A percentile compares a stretch with the other conserved stretches of the same genome.
Evolutionary conservation across 345 rosid species (phyloP).

Genomic region (Toxicodendron radicans): DNA sequence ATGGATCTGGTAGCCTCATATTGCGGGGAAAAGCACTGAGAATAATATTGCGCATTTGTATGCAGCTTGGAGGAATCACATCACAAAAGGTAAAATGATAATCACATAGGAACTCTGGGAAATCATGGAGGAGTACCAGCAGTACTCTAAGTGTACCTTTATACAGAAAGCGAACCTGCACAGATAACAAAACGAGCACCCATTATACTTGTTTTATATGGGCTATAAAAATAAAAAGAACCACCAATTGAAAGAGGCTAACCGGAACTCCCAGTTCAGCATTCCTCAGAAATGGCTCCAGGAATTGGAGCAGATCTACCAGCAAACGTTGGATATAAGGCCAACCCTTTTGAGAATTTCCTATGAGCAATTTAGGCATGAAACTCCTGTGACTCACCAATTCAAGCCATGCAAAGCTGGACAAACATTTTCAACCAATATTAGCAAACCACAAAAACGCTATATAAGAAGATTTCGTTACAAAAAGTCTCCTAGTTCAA

Average conservation of each 20-base stretch:
- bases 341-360: slow-evolving; percentile 94
- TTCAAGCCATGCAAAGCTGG: slow-evolving; percentile 98
- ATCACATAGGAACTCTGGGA: slow-evolving; percentile 96
- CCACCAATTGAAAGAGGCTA: slow-evolving; percentile 30
- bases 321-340: slow-evolving; percentile 83
- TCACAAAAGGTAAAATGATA: slow-evolving; percentile 97
- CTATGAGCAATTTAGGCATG: slow-evolving; percentile 91
- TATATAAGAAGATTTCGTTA: not conserved
- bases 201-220: slow-evolving; percentile 3
- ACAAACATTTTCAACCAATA: slow-evolving; percentile 21
- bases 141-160: slow-evolving; percentile 93
- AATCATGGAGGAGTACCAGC: slow-evolving; percentile 95
- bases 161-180: slow-evolving; percentile 77
- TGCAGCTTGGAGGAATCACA: slow-evolving; percentile 98
- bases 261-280: slow-evolving; percentile 85
- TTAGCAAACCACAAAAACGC: slow-evolving; percentile 6
- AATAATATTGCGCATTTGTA: slow-evolving; percentile 95
- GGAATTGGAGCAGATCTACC: slow-evolving; percentile 88
- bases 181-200: slow-evolving; percentile 6
- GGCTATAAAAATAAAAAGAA: not conserved
- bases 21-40: slow-evolving; percentile 93
- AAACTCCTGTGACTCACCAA: slow-evolving; percentile 95
- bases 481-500: not conserved
- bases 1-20: slow-evolving; percentile 99
- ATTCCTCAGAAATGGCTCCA: slow-evolving; percentile 94